Evolutionary conservation across 805 yeast genomes (phyloP).

Genomic region (Schwanniomyces polymorphus): DNA sequence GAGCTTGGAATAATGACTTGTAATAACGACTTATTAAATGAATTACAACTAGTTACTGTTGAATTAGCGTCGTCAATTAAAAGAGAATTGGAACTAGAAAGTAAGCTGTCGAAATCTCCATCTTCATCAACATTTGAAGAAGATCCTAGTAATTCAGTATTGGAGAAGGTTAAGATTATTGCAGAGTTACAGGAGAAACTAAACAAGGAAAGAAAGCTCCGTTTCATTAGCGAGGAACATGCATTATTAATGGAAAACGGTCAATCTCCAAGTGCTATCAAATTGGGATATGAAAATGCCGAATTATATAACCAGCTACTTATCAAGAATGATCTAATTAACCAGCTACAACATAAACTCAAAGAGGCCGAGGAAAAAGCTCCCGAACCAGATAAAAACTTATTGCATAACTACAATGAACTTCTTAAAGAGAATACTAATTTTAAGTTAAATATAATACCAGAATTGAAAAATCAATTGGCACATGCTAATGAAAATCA

Average conservation of each 20-base stretch:
- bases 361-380: slow-evolving; percentile 29
- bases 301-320: slow-evolving; percentile 49
- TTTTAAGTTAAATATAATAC: slow-evolving; percentile 43
- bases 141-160: slow-evolving; percentile 4
- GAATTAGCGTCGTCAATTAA: slow-evolving; percentile 73
- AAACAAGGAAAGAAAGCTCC: slow-evolving; percentile 61
- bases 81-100: slow-evolving; percentile 65
- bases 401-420: slow-evolving; percentile 40
- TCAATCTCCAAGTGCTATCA: slow-evolving; percentile 51
- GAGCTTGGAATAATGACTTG: slow-evolving; percentile 64
- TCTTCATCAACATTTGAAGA: slow-evolving; percentile 2
- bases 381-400: slow-evolving; percentile 28
- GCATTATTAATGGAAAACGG: slow-evolving; percentile 57
- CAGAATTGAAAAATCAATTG: slow-evolving; percentile 42
- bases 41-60: slow-evolving; percentile 64
- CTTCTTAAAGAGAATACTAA: slow-evolving; percentile 40
- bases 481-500: background rate
- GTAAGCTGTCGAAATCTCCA: slow-evolving; percentile 27
- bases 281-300: slow-evolving; percentile 56
- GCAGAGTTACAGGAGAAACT: slow-evolving; percentile 56
- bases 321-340: slow-evolving; percentile 47
- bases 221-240: slow-evolving; percentile 73
- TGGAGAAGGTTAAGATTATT: slow-evolving; percentile 27
- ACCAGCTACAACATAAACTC: slow-evolving; percentile 47
- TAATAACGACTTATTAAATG: slow-evolving; percentile 57